Base-by-base conservation (phyloP, 129 eudicot species). In the Kitagawia praeruptora region DNA sequence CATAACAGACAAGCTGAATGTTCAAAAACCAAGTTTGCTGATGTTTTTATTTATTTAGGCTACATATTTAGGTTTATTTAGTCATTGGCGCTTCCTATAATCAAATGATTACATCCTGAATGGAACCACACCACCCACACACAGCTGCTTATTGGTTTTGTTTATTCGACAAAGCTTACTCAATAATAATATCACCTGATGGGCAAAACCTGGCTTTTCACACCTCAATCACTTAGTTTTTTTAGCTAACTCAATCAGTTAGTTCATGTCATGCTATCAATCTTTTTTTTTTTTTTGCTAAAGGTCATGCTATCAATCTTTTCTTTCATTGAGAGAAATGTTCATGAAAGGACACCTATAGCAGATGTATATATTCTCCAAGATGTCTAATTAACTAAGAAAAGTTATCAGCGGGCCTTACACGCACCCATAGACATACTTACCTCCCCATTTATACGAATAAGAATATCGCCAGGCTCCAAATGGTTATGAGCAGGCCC, bases 391-490 rank as follows among this genome's bases (percentile, higher is more conserved):
- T 16, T 37, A 80, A 39, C 31, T 10, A 34, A 10, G 23, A 44
- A 53, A 18, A 37, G 41, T 19, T 64, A 46, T 69, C 76, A 48
- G 34, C 4, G 8, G 41, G 40, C 18, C 12, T 45, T 23, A 44
- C 28, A 64, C 16, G 6, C 45, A 18, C 42, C 56, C 37, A 77
- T 21, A 75, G 75, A 42, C 41, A 81, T 44, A 80, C 80, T 15
- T 73, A 91, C 98, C 89, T 92, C 92, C 72, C 89, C 91, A 82
- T 92, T 95, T 82, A 92, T 74, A 48, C 86, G 89, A 82, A 92
- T 83, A 82, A 95, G 97, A 81, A 95, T 93, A 49, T 95, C 98
- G 64, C 98, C 98, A 34, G 98, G 96, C 82, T 90, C 97, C 83
- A 95, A 85, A 81, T 80, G 87, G 74, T 80, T 92, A 78, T 92